phyloP scores from a whole-genome alignment of 2,329 filamentous ascomycete genomes.

The Colletotrichum sp. region DNA sequence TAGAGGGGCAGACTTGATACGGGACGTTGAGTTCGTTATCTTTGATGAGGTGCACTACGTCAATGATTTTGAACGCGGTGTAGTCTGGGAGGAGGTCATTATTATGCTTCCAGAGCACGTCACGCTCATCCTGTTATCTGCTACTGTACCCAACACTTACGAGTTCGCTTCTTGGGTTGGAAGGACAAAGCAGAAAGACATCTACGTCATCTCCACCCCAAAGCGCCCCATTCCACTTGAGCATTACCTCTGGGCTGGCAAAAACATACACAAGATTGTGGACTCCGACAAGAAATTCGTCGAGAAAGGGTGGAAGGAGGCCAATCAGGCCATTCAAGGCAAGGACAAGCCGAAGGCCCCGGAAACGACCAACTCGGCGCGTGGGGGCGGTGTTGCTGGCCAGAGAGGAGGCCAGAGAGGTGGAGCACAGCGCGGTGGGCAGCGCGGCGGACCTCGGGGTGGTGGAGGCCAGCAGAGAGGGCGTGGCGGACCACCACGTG shows the following conservation, averaged over 20 bases:
- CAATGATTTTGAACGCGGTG: slow-evolving; percentile 92
- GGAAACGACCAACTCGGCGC: slow-evolving; percentile 34
- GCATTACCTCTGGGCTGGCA: slow-evolving; percentile 95
- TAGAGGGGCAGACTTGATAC: slow-evolving; percentile 90
- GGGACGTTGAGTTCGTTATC: slow-evolving; percentile 98
- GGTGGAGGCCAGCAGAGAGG: slow-evolving; percentile 58
- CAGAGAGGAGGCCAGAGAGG: slow-evolving; percentile 38
- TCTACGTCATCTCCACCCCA: slow-evolving; percentile 97
- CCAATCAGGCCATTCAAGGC: slow-evolving; percentile 80
- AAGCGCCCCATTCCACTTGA: slow-evolving; percentile 95
- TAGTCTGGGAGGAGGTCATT: slow-evolving; percentile 99
- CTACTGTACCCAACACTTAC: slow-evolving; percentile 95
- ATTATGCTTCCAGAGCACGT: slow-evolving; percentile 99
- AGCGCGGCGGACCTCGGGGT: slow-evolving; percentile 55
- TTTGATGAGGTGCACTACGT: slow-evolving; percentile 99
- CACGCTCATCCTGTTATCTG: slow-evolving; percentile 91
- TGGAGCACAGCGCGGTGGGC: slow-evolving; percentile 45
- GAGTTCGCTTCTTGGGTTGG: slow-evolving; percentile 99
- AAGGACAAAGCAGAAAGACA: slow-evolving; percentile 96
- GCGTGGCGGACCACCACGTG: slow-evolving; percentile 61
- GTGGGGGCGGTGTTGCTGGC: slow-evolving; percentile 37
- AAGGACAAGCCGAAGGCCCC: slow-evolving; percentile 75
- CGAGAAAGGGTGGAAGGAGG: slow-evolving; percentile 93
- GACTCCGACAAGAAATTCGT: slow-evolving; percentile 90
- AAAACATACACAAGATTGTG: slow-evolving; percentile 93